phyloP scores from a whole-genome alignment of 768 basidiomycete genomes.

The Rhodotorula kratochvilovae region DNA sequence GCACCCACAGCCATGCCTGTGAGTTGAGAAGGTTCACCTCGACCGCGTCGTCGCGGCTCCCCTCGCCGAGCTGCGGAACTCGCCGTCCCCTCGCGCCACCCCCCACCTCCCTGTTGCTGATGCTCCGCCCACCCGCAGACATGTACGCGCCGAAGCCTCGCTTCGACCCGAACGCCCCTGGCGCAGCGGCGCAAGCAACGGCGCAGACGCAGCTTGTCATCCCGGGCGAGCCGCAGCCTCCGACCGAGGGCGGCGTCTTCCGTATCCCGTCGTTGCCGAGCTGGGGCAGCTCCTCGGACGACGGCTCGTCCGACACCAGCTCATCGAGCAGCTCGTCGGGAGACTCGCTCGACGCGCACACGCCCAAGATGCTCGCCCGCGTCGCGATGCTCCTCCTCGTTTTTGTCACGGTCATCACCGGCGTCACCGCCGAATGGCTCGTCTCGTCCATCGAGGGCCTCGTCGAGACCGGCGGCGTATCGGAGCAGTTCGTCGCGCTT shows the following conservation, averaged over 20 bases:
- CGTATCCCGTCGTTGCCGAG: slow-evolving; percentile 19
- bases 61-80: too few species aligned
- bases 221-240: slow-evolving; percentile 28
- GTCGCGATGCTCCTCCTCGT: slow-evolving; percentile 59
- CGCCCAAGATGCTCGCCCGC: slow-evolving; percentile 59
- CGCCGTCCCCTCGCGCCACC: too few species aligned
- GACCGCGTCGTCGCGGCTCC: too few species aligned
- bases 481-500: slow-evolving; percentile 76
- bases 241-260: slow-evolving; percentile 30
- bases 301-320: slow-evolving; percentile 1
- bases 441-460: slow-evolving; percentile 74
- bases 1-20: background rate
- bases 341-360: slow-evolving; percentile 42
- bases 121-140: slow-evolving; percentile 35
- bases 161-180: background rate
- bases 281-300: slow-evolving; percentile 19
- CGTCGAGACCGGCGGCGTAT: slow-evolving; percentile 57
- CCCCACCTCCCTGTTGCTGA: too few species aligned
- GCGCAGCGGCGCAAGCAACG: too few species aligned
- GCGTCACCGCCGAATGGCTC: slow-evolving; percentile 63
- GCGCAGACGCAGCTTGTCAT: too few species aligned
- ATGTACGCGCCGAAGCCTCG: slow-evolving; percentile 53
- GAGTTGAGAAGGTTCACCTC: too few species aligned
- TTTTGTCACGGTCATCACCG: slow-evolving; percentile 45
- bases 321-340: background rate